A percentile compares a stretch with the other conserved stretches of the same genome.
phyloP scores from a whole-genome alignment of 2,329 filamentous ascomycete genomes.

The Alternaria novae-zelandiae region DNA sequence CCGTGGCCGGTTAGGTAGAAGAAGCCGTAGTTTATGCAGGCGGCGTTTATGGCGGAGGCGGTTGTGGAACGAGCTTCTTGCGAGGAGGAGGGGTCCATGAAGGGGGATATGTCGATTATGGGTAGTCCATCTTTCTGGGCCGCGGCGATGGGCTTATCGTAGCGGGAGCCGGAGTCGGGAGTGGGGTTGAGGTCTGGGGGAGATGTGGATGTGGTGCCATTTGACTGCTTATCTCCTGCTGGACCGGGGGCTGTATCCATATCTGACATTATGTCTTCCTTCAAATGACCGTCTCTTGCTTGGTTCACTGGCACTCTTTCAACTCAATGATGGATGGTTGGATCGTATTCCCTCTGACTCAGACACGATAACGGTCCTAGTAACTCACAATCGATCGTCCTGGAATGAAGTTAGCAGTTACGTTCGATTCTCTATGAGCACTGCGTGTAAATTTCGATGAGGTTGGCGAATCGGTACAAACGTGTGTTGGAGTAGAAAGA shows the following conservation, averaged over 20 bases:
- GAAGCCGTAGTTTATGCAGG: slow-evolving; percentile 51
- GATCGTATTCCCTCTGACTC: neutral
- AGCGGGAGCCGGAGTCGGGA: slow-evolving; percentile 8
- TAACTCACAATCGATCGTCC: neutral
- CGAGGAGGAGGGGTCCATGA: slow-evolving; percentile 32
- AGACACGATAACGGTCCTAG: neutral
- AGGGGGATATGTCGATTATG: slow-evolving; percentile 52
- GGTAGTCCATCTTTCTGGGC: slow-evolving; percentile 40
- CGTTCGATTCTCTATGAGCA: accelerated
- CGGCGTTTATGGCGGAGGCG: slow-evolving; percentile 41
- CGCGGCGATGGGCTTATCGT: slow-evolving; percentile 18
- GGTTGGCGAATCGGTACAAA: neutral
- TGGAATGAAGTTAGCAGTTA: accelerated
- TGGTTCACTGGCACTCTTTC: neutral
- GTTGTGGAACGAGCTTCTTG: slow-evolving; percentile 27
- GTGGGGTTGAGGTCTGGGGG: slow-evolving; percentile 29
- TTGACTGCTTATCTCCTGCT: slow-evolving; percentile 8
- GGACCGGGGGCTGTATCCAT: slow-evolving; percentile 17
- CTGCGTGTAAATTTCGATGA: neutral
- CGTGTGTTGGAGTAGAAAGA: neutral
- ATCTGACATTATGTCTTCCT: slow-evolving; percentile 17
- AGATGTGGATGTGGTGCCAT: neutral
- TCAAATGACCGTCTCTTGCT: neutral
- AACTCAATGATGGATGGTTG: neutral
- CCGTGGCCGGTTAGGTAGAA: slow-evolving; percentile 54